A percentile compares a stretch with the other conserved stretches of the same genome.
Conservation (phyloP, 75 land plant genomes). For the Selaginella moellendorffii region DNA sequence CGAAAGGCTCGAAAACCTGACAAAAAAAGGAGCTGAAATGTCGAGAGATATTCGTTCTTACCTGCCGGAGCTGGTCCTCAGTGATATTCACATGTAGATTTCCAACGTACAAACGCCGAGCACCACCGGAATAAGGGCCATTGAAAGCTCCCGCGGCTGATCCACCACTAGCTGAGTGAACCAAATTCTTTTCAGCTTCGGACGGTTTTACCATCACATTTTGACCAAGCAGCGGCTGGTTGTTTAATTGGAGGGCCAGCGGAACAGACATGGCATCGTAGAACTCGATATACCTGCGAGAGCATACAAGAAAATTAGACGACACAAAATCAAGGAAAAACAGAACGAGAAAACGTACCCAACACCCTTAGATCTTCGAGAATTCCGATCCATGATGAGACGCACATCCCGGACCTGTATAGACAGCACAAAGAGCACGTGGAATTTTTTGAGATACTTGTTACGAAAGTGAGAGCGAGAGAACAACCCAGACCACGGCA, state of each 20-base stretch:
- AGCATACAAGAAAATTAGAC: not conserved
- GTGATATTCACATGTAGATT: constrained; percentile 84
- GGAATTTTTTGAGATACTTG: not conserved
- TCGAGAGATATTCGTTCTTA: constrained; percentile 15
- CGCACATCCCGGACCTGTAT: constrained; percentile 92
- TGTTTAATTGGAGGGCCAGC: constrained; percentile 92
- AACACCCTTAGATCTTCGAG: constrained; percentile 95
- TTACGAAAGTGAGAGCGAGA: no score
- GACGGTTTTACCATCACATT: constrained; percentile 99
- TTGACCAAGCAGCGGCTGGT: constrained; percentile 77
- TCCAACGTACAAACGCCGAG: constrained; percentile 86
- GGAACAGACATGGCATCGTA: constrained; percentile 99
- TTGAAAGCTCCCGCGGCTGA: constrained; percentile 37
- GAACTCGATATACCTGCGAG: constrained; percentile 89
- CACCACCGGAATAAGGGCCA: constrained; percentile 80
- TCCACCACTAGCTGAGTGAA: constrained; percentile 56
- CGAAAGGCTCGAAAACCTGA: constrained; percentile 96
- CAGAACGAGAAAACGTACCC: constrained; percentile 43
- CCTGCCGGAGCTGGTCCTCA: constrained; percentile 82
- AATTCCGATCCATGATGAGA: constrained; percentile 93
- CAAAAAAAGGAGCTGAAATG: no score
- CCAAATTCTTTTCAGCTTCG: constrained; percentile 96
- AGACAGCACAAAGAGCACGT: not conserved
- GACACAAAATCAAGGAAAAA: not conserved
- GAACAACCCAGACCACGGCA: no score